A percentile compares a stretch with the other conserved stretches of the same genome.
Evolutionary conservation across 2,329 filamentous ascomycete genomes (phyloP).

Genomic region (Fusarium albidum): DNA sequence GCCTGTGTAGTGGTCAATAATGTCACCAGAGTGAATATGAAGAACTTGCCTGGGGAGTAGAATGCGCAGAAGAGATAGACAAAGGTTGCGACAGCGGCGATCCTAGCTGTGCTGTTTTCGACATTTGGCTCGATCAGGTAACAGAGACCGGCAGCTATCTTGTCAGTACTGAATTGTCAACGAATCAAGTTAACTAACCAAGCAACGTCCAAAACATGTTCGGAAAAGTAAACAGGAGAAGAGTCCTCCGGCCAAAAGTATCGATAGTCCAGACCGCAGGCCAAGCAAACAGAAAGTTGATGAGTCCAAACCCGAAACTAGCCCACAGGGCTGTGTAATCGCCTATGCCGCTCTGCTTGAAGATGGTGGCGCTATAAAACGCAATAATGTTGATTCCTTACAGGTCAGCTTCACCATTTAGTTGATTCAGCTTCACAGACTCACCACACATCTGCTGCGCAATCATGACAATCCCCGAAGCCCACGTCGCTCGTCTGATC

Average conservation of each 20-base stretch:
- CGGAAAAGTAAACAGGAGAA: slow-evolving; percentile 70
- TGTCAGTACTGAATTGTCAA: slow-evolving; percentile 12
- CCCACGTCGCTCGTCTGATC: slow-evolving; percentile 68
- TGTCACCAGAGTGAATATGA: too few relatives aligned
- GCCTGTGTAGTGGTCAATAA: slow-evolving; percentile 17
- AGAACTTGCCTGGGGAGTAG: slow-evolving; percentile 62
- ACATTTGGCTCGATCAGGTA: slow-evolving; percentile 43
- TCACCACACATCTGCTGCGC: slow-evolving; percentile 67
- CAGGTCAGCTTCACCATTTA: background rate
- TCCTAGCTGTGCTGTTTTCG: slow-evolving; percentile 50
- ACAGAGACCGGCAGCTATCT: slow-evolving; percentile 45
- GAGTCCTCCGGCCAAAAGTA: slow-evolving; percentile 66
- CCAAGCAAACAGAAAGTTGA: slow-evolving; percentile 71
- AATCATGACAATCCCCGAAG: slow-evolving; percentile 74
- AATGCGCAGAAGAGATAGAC: slow-evolving; percentile 70
- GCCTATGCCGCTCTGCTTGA: slow-evolving; percentile 51
- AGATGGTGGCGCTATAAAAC: slow-evolving; percentile 58
- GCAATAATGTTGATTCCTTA: slow-evolving; percentile 55
- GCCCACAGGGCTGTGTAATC: slow-evolving; percentile 50
- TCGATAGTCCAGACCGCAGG: slow-evolving; percentile 72
- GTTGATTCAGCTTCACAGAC: background rate
- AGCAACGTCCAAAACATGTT: slow-evolving; percentile 68
- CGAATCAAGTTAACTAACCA: slow-evolving; percentile 24
- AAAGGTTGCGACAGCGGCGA: slow-evolving; percentile 65
- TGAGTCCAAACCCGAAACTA: slow-evolving; percentile 56